Conservation (phyloP, 73 alveolate species). For the Tetrahymena borealis region DNA sequence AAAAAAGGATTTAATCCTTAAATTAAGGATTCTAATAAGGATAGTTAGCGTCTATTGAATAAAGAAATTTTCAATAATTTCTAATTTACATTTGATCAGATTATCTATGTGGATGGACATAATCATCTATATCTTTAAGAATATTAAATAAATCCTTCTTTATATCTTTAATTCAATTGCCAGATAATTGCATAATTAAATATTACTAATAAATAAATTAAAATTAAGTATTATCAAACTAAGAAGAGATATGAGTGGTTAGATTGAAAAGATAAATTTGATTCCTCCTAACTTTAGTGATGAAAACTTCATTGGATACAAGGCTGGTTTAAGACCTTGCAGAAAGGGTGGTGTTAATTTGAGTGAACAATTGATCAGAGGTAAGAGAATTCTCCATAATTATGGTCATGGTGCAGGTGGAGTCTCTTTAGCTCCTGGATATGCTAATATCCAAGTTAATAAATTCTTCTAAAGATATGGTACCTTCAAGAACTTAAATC, state of each 20-base stretch:
- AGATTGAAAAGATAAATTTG: not conserved
- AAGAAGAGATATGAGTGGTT: not conserved
- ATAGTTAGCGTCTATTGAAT: no score
- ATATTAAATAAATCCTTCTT: no score
- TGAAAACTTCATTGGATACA: not conserved
- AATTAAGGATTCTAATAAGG: no score
- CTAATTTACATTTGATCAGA: no score
- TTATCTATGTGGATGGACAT: no score
- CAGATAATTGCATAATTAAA: no score
- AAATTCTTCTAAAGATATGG: not conserved
- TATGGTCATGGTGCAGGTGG: conserved; percentile 2
- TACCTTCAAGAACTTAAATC: not conserved
- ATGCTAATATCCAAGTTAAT: not conserved
- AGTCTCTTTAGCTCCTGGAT: not conserved
- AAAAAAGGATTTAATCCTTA: no score
- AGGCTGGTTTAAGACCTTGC: not conserved
- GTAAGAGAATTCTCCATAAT: not conserved
- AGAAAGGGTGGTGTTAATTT: not conserved
- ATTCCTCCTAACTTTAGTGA: not conserved
- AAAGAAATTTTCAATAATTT: no score
- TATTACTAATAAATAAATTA: not conserved
- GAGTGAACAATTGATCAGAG: not conserved
- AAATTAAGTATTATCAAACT: not conserved
- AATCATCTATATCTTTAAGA: no score
- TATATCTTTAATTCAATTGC: no score